Conservation (phyloP, 805 yeast genomes). For the Scheffersomyces amazonensis region DNA sequence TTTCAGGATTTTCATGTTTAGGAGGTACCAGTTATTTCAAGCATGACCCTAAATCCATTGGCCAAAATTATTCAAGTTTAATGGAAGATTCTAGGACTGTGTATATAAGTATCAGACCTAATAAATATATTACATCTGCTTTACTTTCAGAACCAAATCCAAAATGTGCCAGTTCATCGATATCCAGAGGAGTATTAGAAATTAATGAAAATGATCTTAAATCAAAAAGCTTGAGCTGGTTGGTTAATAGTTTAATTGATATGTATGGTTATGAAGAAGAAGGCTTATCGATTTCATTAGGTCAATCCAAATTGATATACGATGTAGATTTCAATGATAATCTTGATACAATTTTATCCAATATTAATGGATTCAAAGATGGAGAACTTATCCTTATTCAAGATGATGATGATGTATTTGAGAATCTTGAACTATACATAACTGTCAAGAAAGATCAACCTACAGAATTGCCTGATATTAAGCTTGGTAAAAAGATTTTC, state of each 20-base stretch:
- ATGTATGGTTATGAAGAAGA: conserved; percentile 50
- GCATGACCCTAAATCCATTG: conserved; percentile 16
- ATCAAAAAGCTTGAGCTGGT: conserved; percentile 39
- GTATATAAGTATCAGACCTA: conserved; percentile 45
- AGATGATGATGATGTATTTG: conserved; percentile 74
- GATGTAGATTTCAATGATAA: conserved; percentile 91
- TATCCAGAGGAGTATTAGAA: conserved; percentile 47
- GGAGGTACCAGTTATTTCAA: conserved; percentile 58
- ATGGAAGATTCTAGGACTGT: conserved; percentile 24
- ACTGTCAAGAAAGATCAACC: conserved; percentile 11
- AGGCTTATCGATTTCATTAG: conserved; percentile 59
- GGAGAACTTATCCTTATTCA: conserved; percentile 70
- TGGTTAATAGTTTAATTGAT: conserved; percentile 48
- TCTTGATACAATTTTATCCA: conserved; percentile 41
- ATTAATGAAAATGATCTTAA: conserved; percentile 24
- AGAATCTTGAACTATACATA: conserved; percentile 62
- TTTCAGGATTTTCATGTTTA: conserved; percentile 84
- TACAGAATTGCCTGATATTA: conserved; percentile 10
- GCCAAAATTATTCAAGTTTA: conserved; percentile 24
- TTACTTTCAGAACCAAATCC: conserved; percentile 60
- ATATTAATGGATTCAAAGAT: conserved; percentile 48
- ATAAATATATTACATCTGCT: conserved; percentile 66
- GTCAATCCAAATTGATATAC: conserved; percentile 60
- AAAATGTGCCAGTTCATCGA: conserved; percentile 67
- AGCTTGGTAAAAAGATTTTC: conserved; percentile 10